Conservation (phyloP, 306 rosid genomes). For the Quercus gilva region DNA sequence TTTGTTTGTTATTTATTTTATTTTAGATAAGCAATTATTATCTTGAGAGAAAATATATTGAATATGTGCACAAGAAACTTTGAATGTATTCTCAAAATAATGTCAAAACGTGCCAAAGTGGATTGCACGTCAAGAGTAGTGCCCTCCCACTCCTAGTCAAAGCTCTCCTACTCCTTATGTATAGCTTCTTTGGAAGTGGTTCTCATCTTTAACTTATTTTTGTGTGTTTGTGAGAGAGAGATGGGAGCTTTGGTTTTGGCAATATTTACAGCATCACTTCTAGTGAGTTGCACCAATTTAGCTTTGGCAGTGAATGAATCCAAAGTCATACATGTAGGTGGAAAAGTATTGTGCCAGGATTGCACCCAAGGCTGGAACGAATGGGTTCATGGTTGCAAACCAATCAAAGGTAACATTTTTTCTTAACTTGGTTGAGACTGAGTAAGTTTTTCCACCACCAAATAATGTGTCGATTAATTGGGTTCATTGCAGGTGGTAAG, state of each 20-base stretch:
- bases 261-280: constrained; percentile 28
- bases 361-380: constrained; percentile 72
- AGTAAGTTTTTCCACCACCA: no score
- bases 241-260: constrained; percentile 28
- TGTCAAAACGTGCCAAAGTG: constrained; percentile 8
- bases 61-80: no score
- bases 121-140: constrained; percentile 46
- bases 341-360: constrained; percentile 86
- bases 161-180: background rate
- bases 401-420: constrained; percentile 50
- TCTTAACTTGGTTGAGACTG: no score
- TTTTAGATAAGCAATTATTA: no score
- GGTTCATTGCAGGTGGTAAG: constrained; percentile 38
- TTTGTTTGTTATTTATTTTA: no score
- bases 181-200: constrained; percentile 9
- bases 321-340: constrained; percentile 45
- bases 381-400: constrained; percentile 60
- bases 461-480: background rate
- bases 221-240: background rate
- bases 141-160: constrained; percentile 32
- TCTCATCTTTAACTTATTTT: background rate
- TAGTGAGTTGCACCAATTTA: constrained; percentile 35
- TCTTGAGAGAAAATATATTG: no score
- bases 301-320: constrained; percentile 27
- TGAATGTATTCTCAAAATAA: no score